Evolutionary conservation across 257 asterid genomes (phyloP), one percentile per base, ranked within the genome.

Genomic region (Solanum tarijense): DNA sequence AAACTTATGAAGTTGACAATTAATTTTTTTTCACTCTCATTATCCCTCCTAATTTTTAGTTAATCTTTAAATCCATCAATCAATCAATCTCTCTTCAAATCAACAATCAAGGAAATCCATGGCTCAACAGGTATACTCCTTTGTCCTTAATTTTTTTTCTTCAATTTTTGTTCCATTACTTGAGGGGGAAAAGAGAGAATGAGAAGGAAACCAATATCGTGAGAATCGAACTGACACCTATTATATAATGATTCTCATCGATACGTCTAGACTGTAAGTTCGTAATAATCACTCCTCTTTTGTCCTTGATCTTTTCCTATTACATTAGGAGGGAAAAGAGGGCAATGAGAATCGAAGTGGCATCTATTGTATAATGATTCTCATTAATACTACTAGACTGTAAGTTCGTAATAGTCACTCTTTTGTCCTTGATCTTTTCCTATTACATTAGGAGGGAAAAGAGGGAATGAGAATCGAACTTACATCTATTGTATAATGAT

Each of bases 101-200:
- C 71, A 82, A 36, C 39, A 13, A 20, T 79, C 69, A 20, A 32
- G 21, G 68, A 76, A 21, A 69, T 75, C 92, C 66, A 91, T 92
- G 95, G 90, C 91, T 88, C 91, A 83, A 72, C 94, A 91, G 93
- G 95, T 93, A 74, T 18, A 89, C 82, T 65, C n/a, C 13, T 46
- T 29, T 32, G 1, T 21, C 79, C 12, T 18, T 68, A 18, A 9
- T 39, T 25, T 34, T 10, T 74, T 88, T 73, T 38, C 75, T 72
- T n/a, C 35, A 52, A 52, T 39, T 52, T 31, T 9, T 23, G 3
- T 11, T 34, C 86, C 48, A 52, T 16, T 29, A 52, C 9, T 9
- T 74, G 3, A 18, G 12, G 3, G 11, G 6, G 20, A 0, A 14
- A 31, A 69, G n/a, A 34, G 36, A 9, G 23, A 8, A 32, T 16